Conservation (phyloP, 2,329 filamentous ascomycete genomes). For the Lecanosticta acicola region DNA sequence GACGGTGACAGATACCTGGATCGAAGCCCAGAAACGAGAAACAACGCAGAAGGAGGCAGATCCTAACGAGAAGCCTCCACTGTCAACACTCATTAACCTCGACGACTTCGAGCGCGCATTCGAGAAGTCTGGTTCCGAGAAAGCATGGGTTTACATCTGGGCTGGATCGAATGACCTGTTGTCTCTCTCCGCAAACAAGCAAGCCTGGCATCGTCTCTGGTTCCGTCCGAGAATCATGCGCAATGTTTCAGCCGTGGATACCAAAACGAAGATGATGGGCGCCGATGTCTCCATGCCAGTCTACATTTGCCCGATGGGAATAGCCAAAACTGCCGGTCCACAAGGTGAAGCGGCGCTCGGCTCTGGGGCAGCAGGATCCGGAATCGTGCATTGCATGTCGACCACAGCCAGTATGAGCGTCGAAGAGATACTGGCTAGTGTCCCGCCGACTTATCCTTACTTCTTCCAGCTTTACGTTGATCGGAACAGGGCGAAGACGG, state of each 20-base stretch:
- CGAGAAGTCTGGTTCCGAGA: slow-evolving; percentile 31
- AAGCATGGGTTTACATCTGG: slow-evolving; percentile 42
- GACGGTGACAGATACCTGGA: slow-evolving; percentile 29
- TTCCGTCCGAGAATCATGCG: slow-evolving; percentile 45
- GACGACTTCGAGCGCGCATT: slow-evolving; percentile 44
- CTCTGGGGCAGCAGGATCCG: slow-evolving; percentile 26
- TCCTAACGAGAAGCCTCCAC: slow-evolving; percentile 39
- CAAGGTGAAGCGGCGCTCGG: slow-evolving; percentile 33
- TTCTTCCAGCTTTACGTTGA: slow-evolving; percentile 62
- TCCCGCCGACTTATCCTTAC: slow-evolving; percentile 30
- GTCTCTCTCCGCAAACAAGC: slow-evolving; percentile 41
- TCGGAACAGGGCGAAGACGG: slow-evolving; percentile 49
- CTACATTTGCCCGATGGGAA: slow-evolving; percentile 32
- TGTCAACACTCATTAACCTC: slow-evolving; percentile 44
- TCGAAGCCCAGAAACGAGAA: slow-evolving; percentile 27
- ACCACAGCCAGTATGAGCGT: slow-evolving; percentile 28
- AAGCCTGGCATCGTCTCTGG: slow-evolving; percentile 40
- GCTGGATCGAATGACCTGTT: slow-evolving; percentile 47
- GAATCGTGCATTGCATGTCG: slow-evolving; percentile 31
- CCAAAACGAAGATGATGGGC: slow-evolving; percentile 31
- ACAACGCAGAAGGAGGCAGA: slow-evolving; percentile 13
- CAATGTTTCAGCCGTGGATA: slow-evolving; percentile 37
- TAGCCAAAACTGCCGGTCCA: slow-evolving; percentile 8
- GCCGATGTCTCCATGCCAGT: slow-evolving; percentile 33
- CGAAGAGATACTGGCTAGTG: slow-evolving; percentile 30